Percentiles rank a stretch among this genome's conserved stretches.
Conservation (phyloP, 2,329 filamentous ascomycete species). For the Parafenestella ontariensis region DNA sequence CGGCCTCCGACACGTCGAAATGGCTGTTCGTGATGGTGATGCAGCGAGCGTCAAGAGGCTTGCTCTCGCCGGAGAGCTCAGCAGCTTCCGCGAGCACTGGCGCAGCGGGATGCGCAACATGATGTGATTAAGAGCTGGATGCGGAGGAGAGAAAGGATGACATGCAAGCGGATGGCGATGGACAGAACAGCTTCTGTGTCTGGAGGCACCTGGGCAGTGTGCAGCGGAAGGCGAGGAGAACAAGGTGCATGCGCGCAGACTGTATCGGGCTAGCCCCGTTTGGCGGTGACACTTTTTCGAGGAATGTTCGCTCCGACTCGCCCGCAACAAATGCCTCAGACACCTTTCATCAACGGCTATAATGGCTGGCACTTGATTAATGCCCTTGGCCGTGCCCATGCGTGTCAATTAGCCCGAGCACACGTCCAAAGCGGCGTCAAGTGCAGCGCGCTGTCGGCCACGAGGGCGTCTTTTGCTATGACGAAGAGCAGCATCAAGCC, state of each 20-base stretch:
- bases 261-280: slow-evolving; percentile 28
- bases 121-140: slow-evolving; percentile 48
- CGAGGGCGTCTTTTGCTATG: background rate
- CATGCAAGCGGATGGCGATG: slow-evolving; percentile 40
- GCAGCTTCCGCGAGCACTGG: slow-evolving; percentile 70
- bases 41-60: slow-evolving; percentile 52
- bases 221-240: slow-evolving; percentile 22
- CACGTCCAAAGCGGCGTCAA: background rate
- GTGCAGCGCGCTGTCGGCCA: background rate
- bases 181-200: slow-evolving; percentile 31
- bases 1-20: slow-evolving; percentile 57
- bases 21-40: slow-evolving; percentile 48
- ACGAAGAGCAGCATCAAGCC: background rate
- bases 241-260: slow-evolving; percentile 22
- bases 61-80: slow-evolving; percentile 58
- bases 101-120: slow-evolving; percentile 77
- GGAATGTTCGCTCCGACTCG: slow-evolving; percentile 14
- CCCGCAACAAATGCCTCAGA: slow-evolving; percentile 33
- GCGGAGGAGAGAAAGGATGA: slow-evolving; percentile 28
- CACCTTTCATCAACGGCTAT: background rate
- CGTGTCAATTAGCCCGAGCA: background rate
- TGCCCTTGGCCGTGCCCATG: background rate
- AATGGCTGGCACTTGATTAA: background rate
- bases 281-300: slow-evolving; percentile 13
- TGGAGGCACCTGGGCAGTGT: slow-evolving; percentile 21